Base-by-base conservation (phyloP, 2,329 filamentous ascomycete species). In the Leptodontidium sp. region DNA sequence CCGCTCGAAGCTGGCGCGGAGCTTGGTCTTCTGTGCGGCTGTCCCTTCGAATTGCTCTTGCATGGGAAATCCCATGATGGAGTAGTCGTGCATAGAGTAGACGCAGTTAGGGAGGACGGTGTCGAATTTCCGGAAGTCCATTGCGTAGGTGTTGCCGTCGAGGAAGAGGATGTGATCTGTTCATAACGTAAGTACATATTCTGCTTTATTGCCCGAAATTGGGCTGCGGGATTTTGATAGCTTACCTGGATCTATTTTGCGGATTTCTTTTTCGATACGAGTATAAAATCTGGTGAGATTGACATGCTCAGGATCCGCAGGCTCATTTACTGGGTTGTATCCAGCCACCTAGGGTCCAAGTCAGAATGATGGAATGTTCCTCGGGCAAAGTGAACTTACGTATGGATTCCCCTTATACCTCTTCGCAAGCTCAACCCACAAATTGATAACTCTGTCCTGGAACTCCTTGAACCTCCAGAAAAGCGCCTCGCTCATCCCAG, bases 71-170 rank as follows among this genome's bases (percentile, higher is more conserved):
- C 85, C 85, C 73, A 83, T 82, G 70, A 80, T 76, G 52, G 80
- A 80, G 72, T 87, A 87, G 71, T 87, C 85, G 71, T 87, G 85
- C 61, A 84, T 80, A 5, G 82, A 80, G 72, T 87, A 87, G 0
- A 86, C 85, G 1, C 80, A 77, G 70, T 84, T 84, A 0, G 83
- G 83, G 0, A 85, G 75, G 0, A 79, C 75, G 4, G 79, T 73
- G 7, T 79, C 75, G 66, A 83, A 84, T 5, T 77, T 80, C 11
- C 78, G 78, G 70, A 83, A 84, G 71, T 87, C 83, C 78, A 85
- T 85, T 21, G 84, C 80, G 66, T 85, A 86, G 0, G 84, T 86
- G 76, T 86, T 86, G 6, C 83, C 83, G 61, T 85, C 84, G 12
- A 85, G 75, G 66, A 81, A 84, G 24, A 85, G 78, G 66, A 86